Base-by-base conservation (phyloP, 345 rosid genomes). In the Arabis alpina region DNA sequence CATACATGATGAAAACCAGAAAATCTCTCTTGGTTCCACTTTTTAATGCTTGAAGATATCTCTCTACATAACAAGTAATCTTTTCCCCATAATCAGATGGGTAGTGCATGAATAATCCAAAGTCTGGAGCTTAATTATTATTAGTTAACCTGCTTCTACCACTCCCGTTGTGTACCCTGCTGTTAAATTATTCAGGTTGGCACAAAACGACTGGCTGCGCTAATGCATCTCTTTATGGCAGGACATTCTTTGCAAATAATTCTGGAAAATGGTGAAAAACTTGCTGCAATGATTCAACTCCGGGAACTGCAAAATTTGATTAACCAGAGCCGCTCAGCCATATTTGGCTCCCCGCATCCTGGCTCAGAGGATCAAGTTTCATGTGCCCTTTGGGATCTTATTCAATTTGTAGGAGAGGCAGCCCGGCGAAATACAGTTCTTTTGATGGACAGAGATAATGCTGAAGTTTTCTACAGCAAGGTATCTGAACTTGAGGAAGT, bases 201-300 rank as follows among this genome's bases (percentile, higher is more conserved):
- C 73, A 59, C n/a, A 8, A 58, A 24, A 32, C 8, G 54, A 61
- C 63, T 13, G 10, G 14, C 44, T 40, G 24, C 25, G 43, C 61
- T 64, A 40, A 63, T 34, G 15, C 25, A 12, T 70, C 57, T 76
- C 67, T 68, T 68, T 41, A 61, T 74, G 47, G 59, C 85, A 94
- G 98, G 96, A 79, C 78, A 84, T 32, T 74, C 96, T 66, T 82
- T 94, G 79, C 96, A 84, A 78, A 79, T 72, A 54, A 81, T 89
- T 75, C 73, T 94, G 85, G 98, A 87, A 78, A 91, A 94, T 78
- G 96, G 98, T 71, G 99, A 94, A 82, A 94, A 94, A 79, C 85
- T 94, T 77, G 83, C 90, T 80, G 96, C 90, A 70, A 86, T 94
- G 82, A 80, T 87, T 77, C 92, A 88, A 64, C 84, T 94, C 59